Evolutionary conservation across 129 eudicot genomes (phyloP).

Genomic region (Gnaphalium uliginosum): DNA sequence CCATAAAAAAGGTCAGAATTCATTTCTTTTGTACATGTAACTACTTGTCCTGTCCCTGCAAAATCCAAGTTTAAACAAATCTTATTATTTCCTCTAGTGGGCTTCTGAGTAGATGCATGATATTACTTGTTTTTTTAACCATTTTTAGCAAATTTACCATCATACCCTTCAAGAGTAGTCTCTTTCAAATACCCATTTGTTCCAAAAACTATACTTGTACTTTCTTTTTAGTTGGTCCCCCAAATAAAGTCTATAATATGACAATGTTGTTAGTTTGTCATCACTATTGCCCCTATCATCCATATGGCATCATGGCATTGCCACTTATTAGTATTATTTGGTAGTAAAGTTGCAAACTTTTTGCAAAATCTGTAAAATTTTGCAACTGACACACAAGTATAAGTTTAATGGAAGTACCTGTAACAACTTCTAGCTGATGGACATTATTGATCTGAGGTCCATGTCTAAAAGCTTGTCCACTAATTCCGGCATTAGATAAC

Average conservation of each 20-base stretch:
- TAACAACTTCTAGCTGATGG: constrained; percentile 81
- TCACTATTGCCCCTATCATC: constrained; percentile 24
- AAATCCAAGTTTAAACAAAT: neutral
- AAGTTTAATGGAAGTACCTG: constrained; percentile 55
- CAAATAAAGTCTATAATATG: constrained; percentile 21
- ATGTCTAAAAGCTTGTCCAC: constrained; percentile 91
- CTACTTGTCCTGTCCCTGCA: constrained; percentile 89
- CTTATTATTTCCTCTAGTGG: constrained; percentile 17
- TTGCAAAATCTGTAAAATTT: constrained; percentile 20
- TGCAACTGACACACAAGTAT: constrained; percentile 18
- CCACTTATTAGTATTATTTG: constrained; percentile 22
- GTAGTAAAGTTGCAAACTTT: constrained; percentile 21
- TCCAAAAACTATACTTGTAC: constrained; percentile 38
- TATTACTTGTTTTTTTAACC: neutral
- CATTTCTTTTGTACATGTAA: constrained; percentile 60
- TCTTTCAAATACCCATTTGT: constrained; percentile 28
- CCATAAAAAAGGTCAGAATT: constrained; percentile 87
- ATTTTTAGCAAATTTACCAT: constrained; percentile 14
- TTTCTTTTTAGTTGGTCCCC: constrained; percentile 32
- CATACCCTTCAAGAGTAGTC: constrained; percentile 24
- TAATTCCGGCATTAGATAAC: constrained; percentile 88
- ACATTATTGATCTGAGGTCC: constrained; percentile 98
- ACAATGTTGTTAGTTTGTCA: constrained; percentile 41
- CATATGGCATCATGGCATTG: constrained; percentile 20
- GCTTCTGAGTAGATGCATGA: constrained; percentile 15